phyloP scores from a whole-genome alignment of 805 yeast species.

The Candida gorgasii region DNA sequence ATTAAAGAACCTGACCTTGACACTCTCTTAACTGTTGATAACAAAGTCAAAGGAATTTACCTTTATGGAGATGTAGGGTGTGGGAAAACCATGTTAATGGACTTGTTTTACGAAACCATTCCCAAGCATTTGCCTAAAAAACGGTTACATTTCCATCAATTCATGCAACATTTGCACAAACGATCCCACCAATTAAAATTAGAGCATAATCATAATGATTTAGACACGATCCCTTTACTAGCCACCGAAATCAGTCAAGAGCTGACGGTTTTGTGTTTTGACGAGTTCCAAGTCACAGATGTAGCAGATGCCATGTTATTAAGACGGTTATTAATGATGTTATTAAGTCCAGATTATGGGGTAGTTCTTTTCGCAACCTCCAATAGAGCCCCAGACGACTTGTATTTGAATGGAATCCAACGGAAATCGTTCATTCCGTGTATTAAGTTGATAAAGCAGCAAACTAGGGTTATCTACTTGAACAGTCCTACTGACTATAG shows the following conservation, averaged over 20 bases:
- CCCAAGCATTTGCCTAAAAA: constrained; percentile 75
- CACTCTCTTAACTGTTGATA: constrained; percentile 23
- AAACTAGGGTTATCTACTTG: constrained; percentile 74
- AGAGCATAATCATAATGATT: constrained; percentile 54
- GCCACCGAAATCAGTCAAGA: constrained; percentile 81
- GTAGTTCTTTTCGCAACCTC: constrained; percentile 90
- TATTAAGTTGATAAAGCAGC: constrained; percentile 71
- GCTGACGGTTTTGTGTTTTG: constrained; percentile 85
- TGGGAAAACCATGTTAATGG: constrained; percentile 98
- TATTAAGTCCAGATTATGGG: constrained; percentile 76
- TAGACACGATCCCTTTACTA: constrained; percentile 79
- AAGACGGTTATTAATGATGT: constrained; percentile 66
- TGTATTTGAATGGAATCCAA: constrained; percentile 93
- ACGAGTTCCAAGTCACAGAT: constrained; percentile 97
- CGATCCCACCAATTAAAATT: constrained; percentile 73
- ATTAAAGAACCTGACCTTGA: constrained; percentile 11
- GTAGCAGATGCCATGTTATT: constrained; percentile 98
- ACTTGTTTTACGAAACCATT: constrained; percentile 81
- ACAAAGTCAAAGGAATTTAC: constrained; percentile 75
- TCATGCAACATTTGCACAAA: constrained; percentile 92
- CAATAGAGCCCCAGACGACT: constrained; percentile 90
- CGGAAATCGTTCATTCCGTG: constrained; percentile 91
- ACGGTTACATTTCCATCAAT: constrained; percentile 92
- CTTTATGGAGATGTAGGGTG: constrained; percentile 98
- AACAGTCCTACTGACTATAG: constrained; percentile 95